Evolutionary conservation across 768 basidiomycete species (phyloP), one percentile per base, ranked within the genome.

Genomic region (Amanita fuliginea): DNA sequence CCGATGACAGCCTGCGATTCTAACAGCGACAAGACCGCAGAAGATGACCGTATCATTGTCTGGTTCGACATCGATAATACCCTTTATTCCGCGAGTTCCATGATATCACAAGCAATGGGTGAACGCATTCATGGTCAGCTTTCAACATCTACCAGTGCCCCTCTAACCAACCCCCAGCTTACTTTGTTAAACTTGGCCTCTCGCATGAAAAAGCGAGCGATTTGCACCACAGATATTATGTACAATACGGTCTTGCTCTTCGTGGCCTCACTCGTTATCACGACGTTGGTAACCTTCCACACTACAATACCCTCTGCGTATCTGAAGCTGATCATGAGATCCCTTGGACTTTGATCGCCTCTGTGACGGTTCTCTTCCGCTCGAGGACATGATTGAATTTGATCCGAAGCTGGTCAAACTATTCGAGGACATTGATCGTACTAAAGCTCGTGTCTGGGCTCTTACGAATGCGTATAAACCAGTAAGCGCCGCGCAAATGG

Each of bases 31-130:
- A 28, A 28, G 26, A 30, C 30, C 30, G 30, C 39, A n/a, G 16
- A 40, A 14, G 84, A 86, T 69, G 72, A 76, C 34, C 77, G 80
- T 11, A 64, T 64, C 53, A 65, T 89, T 43, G 71, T 88, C 45
- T 91, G 81, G 77, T 78, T 92, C 53, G 89, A 91, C 59, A 87
- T 92, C 51, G 90, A 92, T 64, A 91, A 93, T 57, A 90, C 88
- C 2, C 72, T 93, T 13, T 93, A 92, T 62, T 86, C 87, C 6
- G 78, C 85, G 0, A 81, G 75, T 56, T 70, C 80, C 16, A 79
- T 73, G 62, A 86, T 92, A 46, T 80, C 82, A 3, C 77, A 85
- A 53, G 81, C 76, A 14, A 91, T 93, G 90, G 81, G 82, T 10
- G 64, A 80, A 53, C 76, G 78, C 46, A 91, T 91, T 45, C 86